Evolutionary conservation across 2,329 filamentous ascomycete species (phyloP).

Genomic region (Cladophialophora chaetospira): DNA sequence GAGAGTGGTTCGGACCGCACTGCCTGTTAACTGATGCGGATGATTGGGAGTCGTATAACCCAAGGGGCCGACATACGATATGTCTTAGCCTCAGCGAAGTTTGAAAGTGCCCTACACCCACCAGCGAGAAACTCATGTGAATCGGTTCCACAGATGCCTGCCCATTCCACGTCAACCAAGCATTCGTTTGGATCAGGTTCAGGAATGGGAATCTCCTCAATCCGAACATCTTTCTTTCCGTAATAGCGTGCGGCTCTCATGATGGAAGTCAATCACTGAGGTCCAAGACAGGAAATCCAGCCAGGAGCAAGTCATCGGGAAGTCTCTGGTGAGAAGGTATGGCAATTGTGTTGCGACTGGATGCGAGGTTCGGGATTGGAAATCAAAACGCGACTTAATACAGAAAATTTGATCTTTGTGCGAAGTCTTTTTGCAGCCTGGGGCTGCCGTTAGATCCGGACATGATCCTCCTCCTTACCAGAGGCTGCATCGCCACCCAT

Average conservation of each 20-base stretch:
- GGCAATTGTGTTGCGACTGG: no score
- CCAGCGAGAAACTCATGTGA: constrained; percentile 49
- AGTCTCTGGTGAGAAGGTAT: no score
- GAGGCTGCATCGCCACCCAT: no score
- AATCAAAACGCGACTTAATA: no score
- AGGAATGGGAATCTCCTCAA: constrained; percentile 46
- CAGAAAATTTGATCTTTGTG: no score
- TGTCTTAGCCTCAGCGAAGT: not conserved
- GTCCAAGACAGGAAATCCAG: no score
- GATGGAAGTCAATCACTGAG: not conserved
- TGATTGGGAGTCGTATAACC: constrained; percentile 47
- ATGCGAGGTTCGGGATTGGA: no score
- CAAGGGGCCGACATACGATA: constrained; percentile 33
- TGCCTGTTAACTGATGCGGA: constrained; percentile 56
- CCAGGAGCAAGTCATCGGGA: no score
- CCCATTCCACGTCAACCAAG: constrained; percentile 37
- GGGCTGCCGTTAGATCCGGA: no score
- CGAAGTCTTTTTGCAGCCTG: no score
- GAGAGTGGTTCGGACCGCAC: constrained; percentile 52
- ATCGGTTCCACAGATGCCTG: constrained; percentile 35
- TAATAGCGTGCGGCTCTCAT: constrained; percentile 51
- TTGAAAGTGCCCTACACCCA: not conserved
- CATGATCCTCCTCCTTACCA: no score
- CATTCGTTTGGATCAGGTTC: constrained; percentile 43
- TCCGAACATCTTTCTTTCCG: constrained; percentile 45